A percentile compares a stretch with the other conserved stretches of the same genome.
phyloP scores from a whole-genome alignment of 2,329 filamentous ascomycete genomes.

The Tolypocladium inflatum region DNA sequence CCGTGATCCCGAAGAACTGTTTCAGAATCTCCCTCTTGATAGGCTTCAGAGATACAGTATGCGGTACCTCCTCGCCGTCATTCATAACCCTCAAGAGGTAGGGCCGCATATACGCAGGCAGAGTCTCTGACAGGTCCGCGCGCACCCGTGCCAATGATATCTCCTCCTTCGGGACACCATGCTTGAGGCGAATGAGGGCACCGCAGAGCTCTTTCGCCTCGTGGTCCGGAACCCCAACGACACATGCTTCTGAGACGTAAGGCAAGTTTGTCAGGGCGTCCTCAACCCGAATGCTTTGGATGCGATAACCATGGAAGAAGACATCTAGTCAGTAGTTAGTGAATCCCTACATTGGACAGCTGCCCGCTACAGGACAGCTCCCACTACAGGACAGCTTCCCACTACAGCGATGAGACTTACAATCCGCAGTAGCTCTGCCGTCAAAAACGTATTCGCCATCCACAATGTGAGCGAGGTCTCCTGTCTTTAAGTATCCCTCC shows the following conservation, averaged over 20 bases:
- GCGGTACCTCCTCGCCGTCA: slow-evolving; percentile 8
- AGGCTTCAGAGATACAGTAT: slow-evolving; percentile 8
- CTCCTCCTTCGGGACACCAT: neutral
- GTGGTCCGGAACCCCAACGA: slow-evolving; percentile 11
- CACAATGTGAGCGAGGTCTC: slow-evolving; percentile 69
- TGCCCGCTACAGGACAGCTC: neutral
- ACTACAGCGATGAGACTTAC: slow-evolving; percentile 2
- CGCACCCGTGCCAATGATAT: slow-evolving; percentile 5
- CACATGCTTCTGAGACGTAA: slow-evolving; percentile 10
- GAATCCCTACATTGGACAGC: too few species aligned
- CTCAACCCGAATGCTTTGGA: slow-evolving; percentile 10
- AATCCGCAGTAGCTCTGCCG: slow-evolving; percentile 10
- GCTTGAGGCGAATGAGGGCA: slow-evolving; percentile 8
- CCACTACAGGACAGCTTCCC: too few species aligned
- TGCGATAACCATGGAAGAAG: slow-evolving; percentile 3
- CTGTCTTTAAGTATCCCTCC: slow-evolving; percentile 88
- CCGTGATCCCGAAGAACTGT: slow-evolving; percentile 6
- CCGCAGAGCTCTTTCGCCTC: slow-evolving; percentile 10
- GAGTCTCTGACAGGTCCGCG: slow-evolving; percentile 3
- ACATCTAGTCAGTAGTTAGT: slow-evolving; percentile 2
- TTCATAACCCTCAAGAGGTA: slow-evolving; percentile 7
- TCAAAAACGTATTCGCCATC: slow-evolving; percentile 11
- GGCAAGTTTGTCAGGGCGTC: slow-evolving; percentile 6
- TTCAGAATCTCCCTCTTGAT: slow-evolving; percentile 6
- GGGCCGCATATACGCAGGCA: slow-evolving; percentile 9